Evolutionary conservation across 495 filamentous ascomycete genomes (phyloP), one percentile per base, ranked within the genome.

Genomic region (Talaromyces proteolyticus): DNA sequence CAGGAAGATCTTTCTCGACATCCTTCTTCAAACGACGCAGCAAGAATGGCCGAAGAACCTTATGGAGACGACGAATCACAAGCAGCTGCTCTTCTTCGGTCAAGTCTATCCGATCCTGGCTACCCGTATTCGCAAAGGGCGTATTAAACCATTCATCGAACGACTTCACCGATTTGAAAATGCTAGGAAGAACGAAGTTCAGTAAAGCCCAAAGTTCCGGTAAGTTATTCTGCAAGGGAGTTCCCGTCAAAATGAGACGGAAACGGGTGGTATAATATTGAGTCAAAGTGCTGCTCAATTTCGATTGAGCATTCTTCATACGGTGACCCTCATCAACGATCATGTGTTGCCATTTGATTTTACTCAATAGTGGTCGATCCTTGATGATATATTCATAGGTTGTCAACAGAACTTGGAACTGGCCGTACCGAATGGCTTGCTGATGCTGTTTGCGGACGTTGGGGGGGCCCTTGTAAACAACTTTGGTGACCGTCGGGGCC

Each of bases 81-180:
- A 98, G 88, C 67, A 98, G 78, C 61, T 95, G 89, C 67, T 98
- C 94, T 94, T 98, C 93, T 90, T 98, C 93, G 10, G 87, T 92
- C 50, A 98, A 76, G 50, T 96, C 92, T 88, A 98, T 98, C 72
- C 92, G 95, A 61, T 98, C 93, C 64, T 96, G 91, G 42, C 87
- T 85, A 68, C 93, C 93, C 8, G 94, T 97, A 67, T 98, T 98
- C 44, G 94, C 94, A 64, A 98, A 98, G 0, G 93, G 93, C 3
- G 93, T 97, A 67, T 96, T 97, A 77, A 98, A 98, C 93, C 93
- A 98, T 65, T 98, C 93, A 66, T 98, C 93, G 58, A 98, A 98
- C 7, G 91, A 95, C 68, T 96, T 97, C 42, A 94, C 92, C 0
- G 94, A 97, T 63, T 98, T 98, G 84, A 98, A 98, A 56, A 98